phyloP scores from a whole-genome alignment of 2,329 filamentous ascomycete genomes.

The Karstenula rhodostoma region DNA sequence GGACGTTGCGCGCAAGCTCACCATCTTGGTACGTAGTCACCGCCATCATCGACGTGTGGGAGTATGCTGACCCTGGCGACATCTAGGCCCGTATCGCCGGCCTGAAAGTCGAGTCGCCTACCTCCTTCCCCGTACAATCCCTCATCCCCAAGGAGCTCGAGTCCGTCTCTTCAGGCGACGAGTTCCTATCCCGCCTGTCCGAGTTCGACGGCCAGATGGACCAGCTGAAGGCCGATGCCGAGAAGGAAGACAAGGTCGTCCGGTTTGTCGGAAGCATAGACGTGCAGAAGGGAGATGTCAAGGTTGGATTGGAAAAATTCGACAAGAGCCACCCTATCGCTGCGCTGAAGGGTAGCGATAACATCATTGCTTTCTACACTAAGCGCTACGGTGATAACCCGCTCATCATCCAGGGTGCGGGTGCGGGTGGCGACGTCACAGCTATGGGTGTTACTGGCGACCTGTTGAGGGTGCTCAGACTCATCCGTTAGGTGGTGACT shows the following conservation, averaged over 20 bases:
- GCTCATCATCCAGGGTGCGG: slow-evolving; percentile 92
- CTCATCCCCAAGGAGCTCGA: slow-evolving; percentile 90
- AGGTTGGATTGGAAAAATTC: slow-evolving; percentile 86
- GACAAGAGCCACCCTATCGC: slow-evolving; percentile 91
- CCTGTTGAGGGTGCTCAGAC: slow-evolving; percentile 83
- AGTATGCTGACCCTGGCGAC: background rate
- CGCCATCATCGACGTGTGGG: background rate
- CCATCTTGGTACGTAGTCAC: slow-evolving; percentile 69
- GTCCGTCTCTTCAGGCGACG: slow-evolving; percentile 75
- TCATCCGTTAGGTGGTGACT: slow-evolving; percentile 62
- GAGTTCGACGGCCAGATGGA: slow-evolving; percentile 93
- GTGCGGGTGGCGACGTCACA: slow-evolving; percentile 92
- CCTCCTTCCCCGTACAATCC: slow-evolving; percentile 91
- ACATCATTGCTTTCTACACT: slow-evolving; percentile 99
- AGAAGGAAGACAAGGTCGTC: slow-evolving; percentile 88
- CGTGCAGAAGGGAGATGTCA: slow-evolving; percentile 79
- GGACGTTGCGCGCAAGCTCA: slow-evolving; percentile 94
- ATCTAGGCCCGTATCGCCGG: slow-evolving; percentile 76
- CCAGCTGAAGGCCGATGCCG: slow-evolving; percentile 81
- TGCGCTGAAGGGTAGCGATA: slow-evolving; percentile 94
- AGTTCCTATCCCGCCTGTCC: slow-evolving; percentile 83
- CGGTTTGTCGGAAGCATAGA: slow-evolving; percentile 95
- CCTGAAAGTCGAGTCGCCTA: slow-evolving; percentile 80
- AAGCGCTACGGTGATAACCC: slow-evolving; percentile 91
- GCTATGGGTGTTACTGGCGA: slow-evolving; percentile 98